Evolutionary conservation across 768 basidiomycete genomes (phyloP), one percentile per base, ranked within the genome.

Genomic region (button mushroom (Agaricus bisporus)): DNA sequence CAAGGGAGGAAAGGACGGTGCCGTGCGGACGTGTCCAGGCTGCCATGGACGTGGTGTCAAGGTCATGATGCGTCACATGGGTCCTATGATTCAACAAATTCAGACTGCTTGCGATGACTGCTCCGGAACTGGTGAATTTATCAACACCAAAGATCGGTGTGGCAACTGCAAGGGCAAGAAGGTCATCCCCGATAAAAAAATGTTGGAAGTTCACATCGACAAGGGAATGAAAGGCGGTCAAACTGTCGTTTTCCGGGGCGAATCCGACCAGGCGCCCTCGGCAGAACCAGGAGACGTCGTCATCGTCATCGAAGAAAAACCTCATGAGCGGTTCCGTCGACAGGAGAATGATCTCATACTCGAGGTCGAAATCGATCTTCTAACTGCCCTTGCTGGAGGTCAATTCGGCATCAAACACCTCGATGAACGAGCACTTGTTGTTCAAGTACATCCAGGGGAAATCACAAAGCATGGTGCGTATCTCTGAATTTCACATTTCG

Each of bases 51-150:
- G 92, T 59, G 97, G 97, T 63, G 73, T 95, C 75, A 90, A 86
- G 67, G 70, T 98, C 64, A 91, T 88, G 48, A 73, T 98, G 57
- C 89, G 97, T 57, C 97, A 98, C 69, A 90, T 99, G 83, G 97
- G 97, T 25, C 97, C 97, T 4, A 99, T 99, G 97, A 91, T 99
- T 62, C 97, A 99, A 71, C 95, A 99, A 72, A 91, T 98, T 61
- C 97, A 98, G 68, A 90, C 92, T 50, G 79, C 84, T 42, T 99
- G 97, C 74, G 84, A 87, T 66, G 97, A 98, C 14, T 99, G 97
- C 69, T 81, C 77, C 48, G 97, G 91, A 14, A 81, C 84, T n/a
- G 97, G 97, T 60, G 95, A 99, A 70, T 77, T 94, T 61, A 97
- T 99, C 76, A 94, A 92, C 68, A 65, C 73, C 53, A 98, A 94